Base-by-base conservation (phyloP, 78 protist genomes). In the Guillardia theta region DNA sequence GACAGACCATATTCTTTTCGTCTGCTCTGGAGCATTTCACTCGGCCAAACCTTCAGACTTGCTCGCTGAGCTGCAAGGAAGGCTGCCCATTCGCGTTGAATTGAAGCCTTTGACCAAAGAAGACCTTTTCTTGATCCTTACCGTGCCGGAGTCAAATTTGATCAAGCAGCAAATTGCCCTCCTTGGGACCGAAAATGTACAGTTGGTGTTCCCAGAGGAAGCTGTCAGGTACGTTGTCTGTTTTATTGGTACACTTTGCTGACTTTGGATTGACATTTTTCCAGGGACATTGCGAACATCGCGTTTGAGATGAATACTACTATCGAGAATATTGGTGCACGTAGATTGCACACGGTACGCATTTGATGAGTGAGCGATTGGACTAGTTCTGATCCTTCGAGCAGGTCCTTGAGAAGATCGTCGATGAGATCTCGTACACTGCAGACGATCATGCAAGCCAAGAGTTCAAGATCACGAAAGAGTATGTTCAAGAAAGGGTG, bases 11-110 rank as follows among this genome's bases (percentile, higher is more conserved):
- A 98, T 98, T 27, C 94, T 98, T 39, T 98, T 98, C 93, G 95
- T 97, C 48, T 95, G 96, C 45, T 94, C 97, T 0, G 99, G 99
- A 47, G 98, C 99, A 18, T 98, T 98, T 95, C 96, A 95, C 95
- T 27, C 45, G 0, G 39, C 92, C 83, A 92, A 94, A 93, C 97
- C 98, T 19, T 87, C 94, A 50, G 96, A 95, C 33, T 88, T 95
- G 12, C 92, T 95, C 27, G 95, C 96, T 41, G 96, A 95, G 64
- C 88, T 95, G 76, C 99, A 98, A 83, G 99, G 99, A 58, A 96
- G 99, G 8, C 94, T 98, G 22, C 99, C 98, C 33, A 96, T 98
- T 64, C 95, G 98, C 41, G 98, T 97, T 5, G 97, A 98, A 92
- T 95, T 97, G 30, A 90, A 97, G 94, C 95, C 97, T 21, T 95